A percentile compares a stretch with the other conserved stretches of the same genome.
These are phyloP conservation scores for Penicillium sp. DNA, from an alignment of 2,329 filamentous ascomycete genomes.

Conservation along the genomic window DNA sequence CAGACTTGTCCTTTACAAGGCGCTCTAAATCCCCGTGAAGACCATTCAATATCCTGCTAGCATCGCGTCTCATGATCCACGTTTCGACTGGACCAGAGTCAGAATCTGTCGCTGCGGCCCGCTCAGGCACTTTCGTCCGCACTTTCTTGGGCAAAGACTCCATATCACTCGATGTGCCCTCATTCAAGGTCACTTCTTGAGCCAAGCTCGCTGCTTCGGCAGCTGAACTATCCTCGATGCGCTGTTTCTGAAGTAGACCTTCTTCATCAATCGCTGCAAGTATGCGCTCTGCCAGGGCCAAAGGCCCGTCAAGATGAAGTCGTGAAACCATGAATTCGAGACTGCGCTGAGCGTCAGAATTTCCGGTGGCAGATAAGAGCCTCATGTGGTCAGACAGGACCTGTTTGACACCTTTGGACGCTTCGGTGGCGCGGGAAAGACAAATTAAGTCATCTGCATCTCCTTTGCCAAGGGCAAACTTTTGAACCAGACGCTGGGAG, in stretches of 20 bases:
- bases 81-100: constrained; percentile 50
- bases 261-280: constrained; percentile 85
- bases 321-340: constrained; percentile 32
- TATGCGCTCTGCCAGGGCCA: constrained; percentile 68
- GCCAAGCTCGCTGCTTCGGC: constrained; percentile 70
- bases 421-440: constrained; percentile 74
- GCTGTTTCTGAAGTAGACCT: constrained; percentile 76
- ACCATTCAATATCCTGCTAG: constrained; percentile 62
- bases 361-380: neutral
- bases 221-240: constrained; percentile 69
- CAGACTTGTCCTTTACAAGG: constrained; percentile 59
- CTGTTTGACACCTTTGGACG: constrained; percentile 63
- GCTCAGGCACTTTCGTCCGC: constrained; percentile 28
- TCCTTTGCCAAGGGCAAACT: constrained; percentile 89
- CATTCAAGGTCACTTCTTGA: constrained; percentile 65
- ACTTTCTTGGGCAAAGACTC: constrained; percentile 55
- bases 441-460: constrained; percentile 86
- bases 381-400: constrained; percentile 27
- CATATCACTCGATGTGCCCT: constrained; percentile 60
- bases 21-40: constrained; percentile 67
- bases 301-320: constrained; percentile 59
- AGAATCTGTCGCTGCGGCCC: constrained; percentile 27
- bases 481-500: constrained; percentile 85
- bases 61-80: constrained; percentile 63
- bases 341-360: constrained; percentile 18